These are phyloP conservation scores for Chalaropsis ovoidea DNA, from an alignment of 2,329 filamentous ascomycete species.

Conservation along the genomic window DNA sequence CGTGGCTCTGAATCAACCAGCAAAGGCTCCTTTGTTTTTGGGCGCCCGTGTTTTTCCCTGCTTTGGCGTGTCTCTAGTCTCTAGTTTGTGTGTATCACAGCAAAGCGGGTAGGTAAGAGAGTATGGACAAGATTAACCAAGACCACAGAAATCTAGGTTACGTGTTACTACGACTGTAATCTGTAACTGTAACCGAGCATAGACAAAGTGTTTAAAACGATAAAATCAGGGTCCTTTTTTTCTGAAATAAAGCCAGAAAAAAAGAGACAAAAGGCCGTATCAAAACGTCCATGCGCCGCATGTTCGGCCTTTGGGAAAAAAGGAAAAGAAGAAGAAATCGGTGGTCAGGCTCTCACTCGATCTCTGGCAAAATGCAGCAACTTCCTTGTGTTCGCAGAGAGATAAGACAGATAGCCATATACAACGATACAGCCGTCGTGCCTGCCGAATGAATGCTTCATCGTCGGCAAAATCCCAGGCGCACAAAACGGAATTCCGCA, in stretches of 20 bases:
- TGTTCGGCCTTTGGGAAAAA: background rate
- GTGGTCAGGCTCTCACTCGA: too few species aligned
- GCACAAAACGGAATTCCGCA: background rate
- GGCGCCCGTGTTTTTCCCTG: background rate
- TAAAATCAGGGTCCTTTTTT: background rate
- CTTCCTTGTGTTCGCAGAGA: background rate
- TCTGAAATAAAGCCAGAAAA: background rate
- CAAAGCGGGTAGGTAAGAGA: background rate
- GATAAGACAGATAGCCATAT: background rate
- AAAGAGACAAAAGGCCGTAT: background rate
- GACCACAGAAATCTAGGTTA: slow-evolving; percentile 4
- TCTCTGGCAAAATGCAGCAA: background rate
- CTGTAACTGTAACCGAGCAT: slow-evolving; percentile 5
- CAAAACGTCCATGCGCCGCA: background rate
- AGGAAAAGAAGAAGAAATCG: too few species aligned
- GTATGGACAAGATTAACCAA: background rate
- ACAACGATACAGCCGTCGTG: background rate
- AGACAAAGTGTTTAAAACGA: background rate
- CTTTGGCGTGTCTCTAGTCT: background rate
- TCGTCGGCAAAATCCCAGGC: background rate
- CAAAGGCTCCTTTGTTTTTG: too few species aligned
- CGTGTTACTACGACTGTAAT: slow-evolving; percentile 6
- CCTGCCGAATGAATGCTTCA: background rate
- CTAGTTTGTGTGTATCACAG: background rate
- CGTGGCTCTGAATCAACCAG: background rate